These are phyloP conservation scores for Trametes coccinea DNA, from an alignment of 768 basidiomycete species.

Conservation along the genomic window DNA sequence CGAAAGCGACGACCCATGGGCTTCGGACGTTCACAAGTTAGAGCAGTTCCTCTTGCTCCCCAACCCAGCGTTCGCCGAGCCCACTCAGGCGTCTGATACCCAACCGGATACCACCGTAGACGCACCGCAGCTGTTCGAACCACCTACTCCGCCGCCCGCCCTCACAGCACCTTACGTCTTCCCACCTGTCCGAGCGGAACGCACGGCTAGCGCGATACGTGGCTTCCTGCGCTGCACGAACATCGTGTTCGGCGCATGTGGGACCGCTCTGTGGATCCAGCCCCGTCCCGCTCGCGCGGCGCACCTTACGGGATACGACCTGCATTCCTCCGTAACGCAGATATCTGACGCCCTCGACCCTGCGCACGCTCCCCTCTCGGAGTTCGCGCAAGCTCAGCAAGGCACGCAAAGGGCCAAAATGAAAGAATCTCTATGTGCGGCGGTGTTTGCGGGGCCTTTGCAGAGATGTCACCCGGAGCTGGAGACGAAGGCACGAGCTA, in stretches of 20 bases:
- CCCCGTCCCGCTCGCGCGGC: slow-evolving; percentile 49
- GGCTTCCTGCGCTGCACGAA: slow-evolving; percentile 57
- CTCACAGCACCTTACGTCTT: slow-evolving; percentile 41
- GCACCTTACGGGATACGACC: slow-evolving; percentile 33
- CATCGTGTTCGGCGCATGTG: slow-evolving; percentile 53
- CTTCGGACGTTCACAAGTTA: slow-evolving; percentile 46
- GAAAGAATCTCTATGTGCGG: slow-evolving; percentile 45
- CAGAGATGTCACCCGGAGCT: slow-evolving; percentile 20
- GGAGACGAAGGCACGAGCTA: slow-evolving; percentile 26
- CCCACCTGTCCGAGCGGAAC: slow-evolving; percentile 47
- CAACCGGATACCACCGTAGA: neutral
- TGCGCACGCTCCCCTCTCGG: slow-evolving; percentile 10
- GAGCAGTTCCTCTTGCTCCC: slow-evolving; percentile 51
- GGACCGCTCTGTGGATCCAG: slow-evolving; percentile 65
- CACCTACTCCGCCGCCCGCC: neutral
- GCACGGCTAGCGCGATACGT: slow-evolving; percentile 39
- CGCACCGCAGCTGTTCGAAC: no score
- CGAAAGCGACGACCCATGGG: slow-evolving; percentile 65
- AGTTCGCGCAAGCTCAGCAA: neutral
- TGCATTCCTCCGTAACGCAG: slow-evolving; percentile 26
- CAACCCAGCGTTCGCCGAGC: slow-evolving; percentile 33
- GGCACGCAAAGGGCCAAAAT: slow-evolving; percentile 10
- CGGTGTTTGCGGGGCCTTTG: slow-evolving; percentile 53
- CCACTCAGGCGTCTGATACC: neutral
- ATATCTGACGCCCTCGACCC: slow-evolving; percentile 10